Evolutionary conservation across 352 stramenopile genomes (phyloP).

Genomic region (Thalassiosira allenii): DNA sequence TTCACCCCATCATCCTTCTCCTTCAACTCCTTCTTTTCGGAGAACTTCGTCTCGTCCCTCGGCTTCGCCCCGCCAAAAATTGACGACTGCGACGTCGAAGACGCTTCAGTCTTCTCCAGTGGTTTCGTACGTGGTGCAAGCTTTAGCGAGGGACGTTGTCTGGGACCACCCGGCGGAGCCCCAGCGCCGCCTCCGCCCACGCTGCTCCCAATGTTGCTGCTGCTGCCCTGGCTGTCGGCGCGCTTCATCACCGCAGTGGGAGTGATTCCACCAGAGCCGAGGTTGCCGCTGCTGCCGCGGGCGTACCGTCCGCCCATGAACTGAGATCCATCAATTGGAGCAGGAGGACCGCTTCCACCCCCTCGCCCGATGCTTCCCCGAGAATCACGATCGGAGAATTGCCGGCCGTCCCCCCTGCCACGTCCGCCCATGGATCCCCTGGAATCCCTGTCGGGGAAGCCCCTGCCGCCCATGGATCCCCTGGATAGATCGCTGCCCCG

Average conservation of each 20-base stretch:
- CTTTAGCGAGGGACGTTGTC: slow-evolving; percentile 70
- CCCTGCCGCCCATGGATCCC: slow-evolving; percentile 6
- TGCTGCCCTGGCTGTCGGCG: slow-evolving; percentile 33
- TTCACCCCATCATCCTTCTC: slow-evolving; percentile 19
- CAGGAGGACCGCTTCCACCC: not conserved
- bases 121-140: slow-evolving; percentile 71
- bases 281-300: slow-evolving; percentile 7
- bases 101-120: slow-evolving; percentile 14
- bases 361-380: not conserved
- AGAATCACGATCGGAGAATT: no score
- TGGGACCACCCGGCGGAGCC: slow-evolving; percentile 4
- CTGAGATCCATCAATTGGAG: slow-evolving; percentile 66
- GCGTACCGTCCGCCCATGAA: slow-evolving; percentile 71
- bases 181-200: not conserved
- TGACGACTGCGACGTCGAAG: slow-evolving; percentile 20
- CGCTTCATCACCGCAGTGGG: slow-evolving; percentile 37
- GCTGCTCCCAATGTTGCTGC: not conserved
- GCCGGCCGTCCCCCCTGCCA: not conserved
- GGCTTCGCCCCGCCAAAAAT: slow-evolving; percentile 84
- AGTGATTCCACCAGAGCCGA: not conserved
- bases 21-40: slow-evolving; percentile 26
- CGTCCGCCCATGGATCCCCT: slow-evolving; percentile 4
- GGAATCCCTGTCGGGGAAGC: no score
- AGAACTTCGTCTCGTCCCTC: slow-evolving; percentile 64
- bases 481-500: not conserved